Percentiles rank a stretch among this genome's conserved stretches.
Conservation (phyloP, 768 basidiomycete species). For the Pholiota conissans region DNA sequence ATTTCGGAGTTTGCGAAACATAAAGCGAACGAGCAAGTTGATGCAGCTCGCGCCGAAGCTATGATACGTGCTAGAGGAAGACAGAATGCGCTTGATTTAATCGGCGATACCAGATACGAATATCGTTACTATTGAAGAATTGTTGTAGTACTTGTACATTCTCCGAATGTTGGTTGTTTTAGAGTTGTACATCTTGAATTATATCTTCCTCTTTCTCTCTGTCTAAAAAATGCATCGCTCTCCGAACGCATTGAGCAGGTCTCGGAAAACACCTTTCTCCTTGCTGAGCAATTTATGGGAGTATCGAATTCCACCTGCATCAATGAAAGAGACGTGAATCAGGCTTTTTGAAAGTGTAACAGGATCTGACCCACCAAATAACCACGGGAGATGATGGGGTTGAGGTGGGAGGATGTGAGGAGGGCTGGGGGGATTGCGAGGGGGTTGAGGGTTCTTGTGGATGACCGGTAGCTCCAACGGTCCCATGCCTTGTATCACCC, state of each 20-base stretch:
- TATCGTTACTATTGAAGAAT: constrained; percentile 5
- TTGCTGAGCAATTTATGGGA: not conserved
- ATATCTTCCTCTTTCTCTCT: not conserved
- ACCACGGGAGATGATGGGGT: no score
- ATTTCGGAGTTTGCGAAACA: constrained; percentile 4
- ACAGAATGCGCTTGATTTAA: constrained; percentile 5
- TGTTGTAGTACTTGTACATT: not conserved
- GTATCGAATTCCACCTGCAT: not conserved
- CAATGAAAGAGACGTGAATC: not conserved
- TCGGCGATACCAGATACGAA: constrained; percentile 6
- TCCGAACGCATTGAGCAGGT: not conserved
- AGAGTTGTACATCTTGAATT: no score
- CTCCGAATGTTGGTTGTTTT: no score
- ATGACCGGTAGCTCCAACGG: not conserved
- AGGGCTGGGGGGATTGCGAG: no score
- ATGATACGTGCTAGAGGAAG: not conserved
- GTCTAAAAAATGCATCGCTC: not conserved
- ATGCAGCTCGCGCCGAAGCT: constrained; percentile 2
- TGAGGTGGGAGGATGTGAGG: no score
- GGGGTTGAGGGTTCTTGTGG: no score
- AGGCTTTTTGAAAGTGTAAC: not conserved
- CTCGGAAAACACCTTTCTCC: not conserved
- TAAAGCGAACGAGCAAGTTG: constrained; percentile 2
- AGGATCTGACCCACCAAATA: not conserved
- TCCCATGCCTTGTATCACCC: constrained; percentile 14